phyloP scores from a whole-genome alignment of 768 basidiomycete genomes.

The Mycena epipterygia region DNA sequence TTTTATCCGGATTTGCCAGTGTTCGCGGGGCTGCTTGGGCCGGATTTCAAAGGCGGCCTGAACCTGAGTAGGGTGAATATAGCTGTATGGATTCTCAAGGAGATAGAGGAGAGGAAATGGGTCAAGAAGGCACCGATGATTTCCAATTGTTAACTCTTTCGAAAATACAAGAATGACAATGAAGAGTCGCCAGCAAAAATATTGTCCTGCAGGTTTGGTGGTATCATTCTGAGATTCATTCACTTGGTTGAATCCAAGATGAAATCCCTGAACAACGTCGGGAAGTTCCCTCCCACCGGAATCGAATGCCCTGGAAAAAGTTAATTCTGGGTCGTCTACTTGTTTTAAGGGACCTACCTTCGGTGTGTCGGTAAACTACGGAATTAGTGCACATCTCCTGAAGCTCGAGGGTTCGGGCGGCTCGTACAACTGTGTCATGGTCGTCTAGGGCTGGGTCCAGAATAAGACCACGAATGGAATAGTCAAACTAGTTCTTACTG shows the following conservation, averaged over 20 bases:
- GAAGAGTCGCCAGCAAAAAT: background rate
- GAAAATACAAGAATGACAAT: no score
- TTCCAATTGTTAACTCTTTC: constrained; percentile 12
- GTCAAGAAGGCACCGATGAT: constrained; percentile 18
- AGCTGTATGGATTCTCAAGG: constrained; percentile 19
- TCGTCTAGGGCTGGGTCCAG: constrained; percentile 37
- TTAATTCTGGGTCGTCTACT: background rate
- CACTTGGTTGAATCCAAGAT: constrained; percentile 32
- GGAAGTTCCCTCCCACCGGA: constrained; percentile 36
- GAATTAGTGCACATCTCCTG: constrained; percentile 37
- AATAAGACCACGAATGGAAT: background rate
- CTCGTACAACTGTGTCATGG: constrained; percentile 32
- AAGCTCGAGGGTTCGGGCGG: constrained; percentile 36
- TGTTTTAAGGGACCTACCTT: constrained; percentile 25
- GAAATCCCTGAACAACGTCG: constrained; percentile 31
- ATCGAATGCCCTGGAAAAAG: constrained; percentile 33
- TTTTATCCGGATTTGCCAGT: constrained; percentile 16
- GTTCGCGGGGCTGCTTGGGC: constrained; percentile 3
- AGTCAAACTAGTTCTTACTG: constrained; percentile 19
- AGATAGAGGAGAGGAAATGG: constrained; percentile 24
- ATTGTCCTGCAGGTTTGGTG: background rate
- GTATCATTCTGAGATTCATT: background rate
- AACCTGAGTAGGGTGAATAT: constrained; percentile 20
- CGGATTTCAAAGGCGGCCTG: constrained; percentile 8
- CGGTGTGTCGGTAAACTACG: constrained; percentile 28